Evolutionary conservation across 1,284 basidiomycete genomes (phyloP).

Genomic region (Boletus smithii): DNA sequence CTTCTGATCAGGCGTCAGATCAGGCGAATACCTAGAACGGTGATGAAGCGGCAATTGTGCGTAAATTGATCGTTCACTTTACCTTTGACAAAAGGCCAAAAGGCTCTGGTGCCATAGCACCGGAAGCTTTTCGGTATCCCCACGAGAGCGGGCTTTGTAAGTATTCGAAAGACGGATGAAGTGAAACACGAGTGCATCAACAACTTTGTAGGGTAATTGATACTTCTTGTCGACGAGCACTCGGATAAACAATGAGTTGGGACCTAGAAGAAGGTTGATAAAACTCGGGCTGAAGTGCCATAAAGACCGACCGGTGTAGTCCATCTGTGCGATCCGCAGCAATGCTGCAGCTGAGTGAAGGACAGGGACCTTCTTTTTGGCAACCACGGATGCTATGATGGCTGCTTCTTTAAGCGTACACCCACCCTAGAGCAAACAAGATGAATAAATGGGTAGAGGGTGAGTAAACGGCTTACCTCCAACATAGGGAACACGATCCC

Average conservation of each 20-base stretch:
- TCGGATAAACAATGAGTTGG: slow-evolving; percentile 96
- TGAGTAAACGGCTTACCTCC: slow-evolving; percentile 56
- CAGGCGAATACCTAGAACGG: slow-evolving; percentile 80
- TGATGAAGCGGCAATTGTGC: slow-evolving; percentile 1
- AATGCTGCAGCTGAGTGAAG: slow-evolving; percentile 96
- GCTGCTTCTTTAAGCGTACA: slow-evolving; percentile 95
- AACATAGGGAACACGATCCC: slow-evolving; percentile 95
- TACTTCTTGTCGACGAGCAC: slow-evolving; percentile 98
- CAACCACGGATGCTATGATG: slow-evolving; percentile 89
- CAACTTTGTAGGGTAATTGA: slow-evolving; percentile 96
- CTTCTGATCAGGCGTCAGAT: slow-evolving; percentile 96
- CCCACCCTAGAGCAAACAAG: slow-evolving; percentile 37
- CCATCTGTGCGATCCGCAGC: slow-evolving; percentile 92
- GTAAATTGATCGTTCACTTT: slow-evolving; percentile 20
- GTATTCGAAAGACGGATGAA: slow-evolving; percentile 93
- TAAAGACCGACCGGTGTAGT: slow-evolving; percentile 73
- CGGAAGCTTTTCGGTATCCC: slow-evolving; percentile 76
- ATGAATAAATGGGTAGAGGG: slow-evolving; percentile 3
- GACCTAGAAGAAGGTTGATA: slow-evolving; percentile 46
- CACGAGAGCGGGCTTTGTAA: slow-evolving; percentile 67
- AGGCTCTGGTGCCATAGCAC: slow-evolving; percentile 99
- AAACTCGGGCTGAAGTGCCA: neutral
- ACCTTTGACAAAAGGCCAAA: slow-evolving; percentile 93
- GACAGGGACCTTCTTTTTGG: slow-evolving; percentile 91
- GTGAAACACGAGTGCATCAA: slow-evolving; percentile 97